Conservation (phyloP, 2,329 filamentous ascomycete genomes). For the Ceratocystis destructans region DNA sequence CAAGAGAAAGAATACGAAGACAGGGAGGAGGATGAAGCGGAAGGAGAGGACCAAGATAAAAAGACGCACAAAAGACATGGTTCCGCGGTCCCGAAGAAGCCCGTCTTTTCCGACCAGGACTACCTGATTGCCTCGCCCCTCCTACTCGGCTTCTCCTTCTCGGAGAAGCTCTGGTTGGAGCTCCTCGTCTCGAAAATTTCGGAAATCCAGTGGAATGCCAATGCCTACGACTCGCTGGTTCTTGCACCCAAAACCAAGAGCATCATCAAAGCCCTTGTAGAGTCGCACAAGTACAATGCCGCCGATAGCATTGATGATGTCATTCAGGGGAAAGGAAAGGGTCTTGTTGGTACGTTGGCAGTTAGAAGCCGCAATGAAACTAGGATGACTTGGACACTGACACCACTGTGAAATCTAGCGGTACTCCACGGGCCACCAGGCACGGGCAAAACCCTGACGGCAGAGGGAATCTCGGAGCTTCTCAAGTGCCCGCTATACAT, state of each 20-base stretch:
- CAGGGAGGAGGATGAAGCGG: not conserved
- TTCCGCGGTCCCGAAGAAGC: constrained; percentile 20
- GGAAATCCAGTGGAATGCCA: constrained; percentile 33
- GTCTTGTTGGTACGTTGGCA: constrained; percentile 26
- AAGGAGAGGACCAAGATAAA: not conserved
- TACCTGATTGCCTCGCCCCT: constrained; percentile 72
- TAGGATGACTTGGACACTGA: not conserved
- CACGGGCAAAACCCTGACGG: constrained; percentile 79
- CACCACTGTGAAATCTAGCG: not conserved
- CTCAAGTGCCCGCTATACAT: constrained; percentile 72
- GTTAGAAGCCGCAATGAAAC: constrained; percentile 22
- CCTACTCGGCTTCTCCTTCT: constrained; percentile 60
- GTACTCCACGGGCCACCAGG: constrained; percentile 49
- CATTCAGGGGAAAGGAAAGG: constrained; percentile 32
- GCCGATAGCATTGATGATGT: constrained; percentile 27
- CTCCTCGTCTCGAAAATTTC: constrained; percentile 32
- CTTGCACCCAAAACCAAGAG: constrained; percentile 36
- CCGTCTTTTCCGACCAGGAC: constrained; percentile 65
- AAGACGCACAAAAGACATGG: not conserved
- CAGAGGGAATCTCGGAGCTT: constrained; percentile 45
- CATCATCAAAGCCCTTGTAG: constrained; percentile 35
- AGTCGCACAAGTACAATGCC: constrained; percentile 28
- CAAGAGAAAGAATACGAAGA: not conserved
- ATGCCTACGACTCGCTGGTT: constrained; percentile 34
- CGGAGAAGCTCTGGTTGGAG: constrained; percentile 18